Evolutionary conservation across 2,329 filamentous ascomycete species (phyloP), one percentile per base, ranked within the genome.

Genomic region (Fusarium sp.): DNA sequence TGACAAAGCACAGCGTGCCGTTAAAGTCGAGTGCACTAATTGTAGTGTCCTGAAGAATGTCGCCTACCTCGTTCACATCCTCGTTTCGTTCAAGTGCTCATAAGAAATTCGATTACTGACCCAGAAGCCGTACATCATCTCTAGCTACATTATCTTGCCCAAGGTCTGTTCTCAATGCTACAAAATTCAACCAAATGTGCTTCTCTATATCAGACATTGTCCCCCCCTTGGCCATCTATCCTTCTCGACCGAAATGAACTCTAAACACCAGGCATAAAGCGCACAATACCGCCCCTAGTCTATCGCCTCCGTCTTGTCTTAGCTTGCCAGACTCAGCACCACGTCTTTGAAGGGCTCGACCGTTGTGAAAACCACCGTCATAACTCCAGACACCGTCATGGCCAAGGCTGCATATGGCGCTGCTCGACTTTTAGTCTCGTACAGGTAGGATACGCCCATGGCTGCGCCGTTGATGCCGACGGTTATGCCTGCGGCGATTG

Each of bases 401-500:
- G 85, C 81, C 14, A 89, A 75, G 2, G 84, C 85, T 2, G 86
- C 84, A 68, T 87, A 87, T 0, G 86, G 85, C 2, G 85, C 85
- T 4, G 86, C 84, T 1, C 79, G 81, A 67, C 83, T 86, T 58
- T 79, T 79, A 7, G 80, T 81, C 74, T 87, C 85, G 61, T 88
- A 87, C 13, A 88, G 78, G 64, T 86, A 85, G 0, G 86, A 82
- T 0, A 86, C 86, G 2, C 86, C 86, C 85, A 89, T 87, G 4
- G 86, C 86, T 0, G 86, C 86, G 1, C 85, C 85, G 67, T 88
- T 89, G 77, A 88, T 83, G 3, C 86, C 86, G 53, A 87, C 81
- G 0, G 85, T 80, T 34, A 86, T 80, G 34, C 86, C 86, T 0
- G 83, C 79, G 0, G 85, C 85, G 2, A 87, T 81, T 0, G 79